phyloP scores from a whole-genome alignment of 2,329 filamentous ascomycete genomes.

The Setomelanomma holmii region DNA sequence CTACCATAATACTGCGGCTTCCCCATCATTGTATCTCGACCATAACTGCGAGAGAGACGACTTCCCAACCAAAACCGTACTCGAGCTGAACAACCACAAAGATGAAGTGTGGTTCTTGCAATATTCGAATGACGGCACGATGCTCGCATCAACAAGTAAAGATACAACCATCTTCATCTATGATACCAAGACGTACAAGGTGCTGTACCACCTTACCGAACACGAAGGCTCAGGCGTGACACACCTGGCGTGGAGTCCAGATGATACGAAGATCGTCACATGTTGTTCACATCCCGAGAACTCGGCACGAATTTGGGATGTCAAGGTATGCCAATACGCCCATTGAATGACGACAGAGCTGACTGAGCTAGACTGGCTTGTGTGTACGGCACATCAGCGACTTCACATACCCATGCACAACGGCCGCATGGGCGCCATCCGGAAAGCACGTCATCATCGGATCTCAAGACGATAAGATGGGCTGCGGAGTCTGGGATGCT shows the following conservation, averaged over 20 bases:
- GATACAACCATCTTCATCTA: slow-evolving; percentile 82
- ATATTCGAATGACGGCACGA: slow-evolving; percentile 87
- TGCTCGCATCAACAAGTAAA: slow-evolving; percentile 81
- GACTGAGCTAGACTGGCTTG: slow-evolving; percentile 47
- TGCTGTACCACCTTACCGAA: slow-evolving; percentile 68
- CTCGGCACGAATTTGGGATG: slow-evolving; percentile 77
- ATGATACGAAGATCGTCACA: slow-evolving; percentile 84
- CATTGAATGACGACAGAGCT: slow-evolving; percentile 7
- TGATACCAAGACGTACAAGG: slow-evolving; percentile 73
- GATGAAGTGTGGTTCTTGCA: slow-evolving; percentile 92
- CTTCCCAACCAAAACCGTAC: slow-evolving; percentile 76
- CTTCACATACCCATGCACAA: slow-evolving; percentile 84
- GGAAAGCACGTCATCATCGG: slow-evolving; percentile 78
- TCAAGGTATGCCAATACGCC: slow-evolving; percentile 31
- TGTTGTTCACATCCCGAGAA: slow-evolving; percentile 73
- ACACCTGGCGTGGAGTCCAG: slow-evolving; percentile 89
- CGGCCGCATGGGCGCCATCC: slow-evolving; percentile 87
- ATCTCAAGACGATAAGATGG: slow-evolving; percentile 47
- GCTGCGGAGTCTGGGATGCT: slow-evolving; percentile 65
- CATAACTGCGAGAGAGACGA: slow-evolving; percentile 80
- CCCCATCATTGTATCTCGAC: slow-evolving; percentile 87
- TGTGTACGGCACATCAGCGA: slow-evolving; percentile 67
- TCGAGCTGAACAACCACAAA: slow-evolving; percentile 74
- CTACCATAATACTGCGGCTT: slow-evolving; percentile 81
- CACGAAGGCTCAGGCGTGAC: slow-evolving; percentile 76